Conservation (phyloP, 495 filamentous ascomycete genomes). For the Pseudoneurospora amorphoporcata region DNA sequence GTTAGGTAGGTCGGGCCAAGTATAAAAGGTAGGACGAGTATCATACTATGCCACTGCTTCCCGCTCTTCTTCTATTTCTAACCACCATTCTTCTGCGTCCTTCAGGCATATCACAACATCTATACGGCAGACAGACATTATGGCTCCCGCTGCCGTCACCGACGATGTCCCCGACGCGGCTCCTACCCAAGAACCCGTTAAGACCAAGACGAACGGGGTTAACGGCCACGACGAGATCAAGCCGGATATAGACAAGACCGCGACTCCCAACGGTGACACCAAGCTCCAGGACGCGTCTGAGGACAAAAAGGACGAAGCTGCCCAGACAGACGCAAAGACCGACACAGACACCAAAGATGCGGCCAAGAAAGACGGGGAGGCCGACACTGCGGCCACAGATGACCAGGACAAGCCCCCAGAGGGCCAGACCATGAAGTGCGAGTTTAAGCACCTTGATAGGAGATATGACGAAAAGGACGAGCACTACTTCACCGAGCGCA, state of each 20-base stretch:
- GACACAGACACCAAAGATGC: neutral
- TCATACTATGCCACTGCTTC: neutral
- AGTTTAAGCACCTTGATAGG: slow-evolving; percentile 30
- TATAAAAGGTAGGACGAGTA: neutral
- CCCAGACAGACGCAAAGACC: neutral
- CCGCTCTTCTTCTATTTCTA: neutral
- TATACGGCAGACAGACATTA: neutral
- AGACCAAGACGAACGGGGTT: neutral
- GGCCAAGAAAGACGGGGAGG: neutral
- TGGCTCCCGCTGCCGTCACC: neutral
- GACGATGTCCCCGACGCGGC: neutral
- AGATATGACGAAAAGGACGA: slow-evolving; percentile 19
- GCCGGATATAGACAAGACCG: neutral
- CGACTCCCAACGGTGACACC: neutral
- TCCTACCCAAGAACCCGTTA: neutral
- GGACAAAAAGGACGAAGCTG: neutral
- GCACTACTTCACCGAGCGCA: slow-evolving; percentile 18
- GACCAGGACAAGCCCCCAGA: neutral
- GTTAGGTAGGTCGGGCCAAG: neutral
- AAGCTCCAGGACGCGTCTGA: neutral
- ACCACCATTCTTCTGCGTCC: neutral
- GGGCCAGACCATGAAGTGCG: slow-evolving; percentile 25
- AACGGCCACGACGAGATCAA: neutral
- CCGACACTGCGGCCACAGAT: neutral
- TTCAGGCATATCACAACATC: neutral